These are phyloP conservation scores for Tephrocybe sp. DNA, from an alignment of 768 basidiomycete species.

Conservation along the genomic window DNA sequence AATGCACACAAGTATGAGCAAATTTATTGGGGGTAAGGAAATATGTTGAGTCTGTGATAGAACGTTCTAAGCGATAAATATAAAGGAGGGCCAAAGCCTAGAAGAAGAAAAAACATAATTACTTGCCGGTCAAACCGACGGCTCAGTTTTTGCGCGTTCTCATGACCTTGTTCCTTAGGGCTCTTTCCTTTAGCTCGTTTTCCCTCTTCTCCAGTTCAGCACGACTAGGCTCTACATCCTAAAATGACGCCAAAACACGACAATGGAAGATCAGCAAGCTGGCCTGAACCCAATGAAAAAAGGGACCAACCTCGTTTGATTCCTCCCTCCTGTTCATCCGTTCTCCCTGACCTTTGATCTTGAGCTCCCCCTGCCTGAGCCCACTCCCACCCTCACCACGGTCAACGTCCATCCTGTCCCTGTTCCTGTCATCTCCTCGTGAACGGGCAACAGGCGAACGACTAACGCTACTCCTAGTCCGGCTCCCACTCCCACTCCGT, in stretches of 20 bases:
- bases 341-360: conserved; percentile 75
- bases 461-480: conserved; percentile 23
- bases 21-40: conserved; percentile 12
- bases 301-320: conserved; percentile 21
- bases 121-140: conserved; percentile 13
- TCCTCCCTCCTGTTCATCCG: conserved; percentile 52
- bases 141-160: conserved; percentile 56
- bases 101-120: conserved; percentile 4
- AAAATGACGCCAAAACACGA: conserved; percentile 12
- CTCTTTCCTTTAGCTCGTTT: conserved; percentile 79
- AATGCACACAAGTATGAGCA: conserved; percentile 3
- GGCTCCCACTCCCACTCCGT: conserved; percentile 22
- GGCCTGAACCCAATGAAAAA: conserved; percentile 1
- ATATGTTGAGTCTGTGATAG: conserved; percentile 14
- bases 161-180: conserved; percentile 79
- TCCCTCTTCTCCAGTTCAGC: conserved; percentile 67
- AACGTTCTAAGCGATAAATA: conserved; percentile 18
- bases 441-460: conserved; percentile 8
- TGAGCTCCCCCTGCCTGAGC: conserved; percentile 47
- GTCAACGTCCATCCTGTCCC: conserved; percentile 38
- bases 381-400: conserved; percentile 19
- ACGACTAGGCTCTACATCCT: conserved; percentile 22
- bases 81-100: conserved; percentile 5
- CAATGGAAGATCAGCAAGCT: background rate
- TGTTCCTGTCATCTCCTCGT: conserved; percentile 24